Evolutionary conservation across 2,329 filamentous ascomycete genomes (phyloP).

Genomic region (Monilinia aucupariae): DNA sequence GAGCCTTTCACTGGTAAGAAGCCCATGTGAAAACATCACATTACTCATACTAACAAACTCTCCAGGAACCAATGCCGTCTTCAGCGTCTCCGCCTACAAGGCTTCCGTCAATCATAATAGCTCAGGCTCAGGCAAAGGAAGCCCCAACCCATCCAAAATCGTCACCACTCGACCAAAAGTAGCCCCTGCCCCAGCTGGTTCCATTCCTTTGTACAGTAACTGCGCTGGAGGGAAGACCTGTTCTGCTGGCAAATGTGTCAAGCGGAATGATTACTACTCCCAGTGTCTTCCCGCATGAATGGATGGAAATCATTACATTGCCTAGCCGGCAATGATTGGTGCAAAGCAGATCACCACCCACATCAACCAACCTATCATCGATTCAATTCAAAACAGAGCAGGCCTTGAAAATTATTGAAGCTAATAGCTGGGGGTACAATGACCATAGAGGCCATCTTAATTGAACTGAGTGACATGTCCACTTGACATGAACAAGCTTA

Average conservation of each 20-base stretch:
- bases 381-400: neutral
- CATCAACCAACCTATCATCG: neutral
- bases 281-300: neutral
- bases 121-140: neutral
- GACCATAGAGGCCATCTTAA: neutral
- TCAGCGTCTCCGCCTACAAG: constrained; percentile 9
- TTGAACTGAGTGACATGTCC: neutral
- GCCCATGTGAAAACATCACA: too few species aligned
- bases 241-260: neutral
- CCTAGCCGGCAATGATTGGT: too few species aligned
- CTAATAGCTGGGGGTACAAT: neutral
- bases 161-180: neutral
- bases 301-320: neutral
- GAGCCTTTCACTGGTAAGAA: constrained; percentile 46
- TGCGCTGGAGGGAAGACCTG: neutral
- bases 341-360: neutral
- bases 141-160: neutral
- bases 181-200: neutral
- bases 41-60: neutral
- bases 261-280: neutral
- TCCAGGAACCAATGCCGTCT: constrained; percentile 7
- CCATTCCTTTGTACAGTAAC: neutral
- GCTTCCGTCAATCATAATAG: constrained; percentile 10
- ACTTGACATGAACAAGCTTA: neutral
- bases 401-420: neutral